Conservation (phyloP, 2,329 filamentous ascomycete genomes). For the Didymosphaeria variabile region DNA sequence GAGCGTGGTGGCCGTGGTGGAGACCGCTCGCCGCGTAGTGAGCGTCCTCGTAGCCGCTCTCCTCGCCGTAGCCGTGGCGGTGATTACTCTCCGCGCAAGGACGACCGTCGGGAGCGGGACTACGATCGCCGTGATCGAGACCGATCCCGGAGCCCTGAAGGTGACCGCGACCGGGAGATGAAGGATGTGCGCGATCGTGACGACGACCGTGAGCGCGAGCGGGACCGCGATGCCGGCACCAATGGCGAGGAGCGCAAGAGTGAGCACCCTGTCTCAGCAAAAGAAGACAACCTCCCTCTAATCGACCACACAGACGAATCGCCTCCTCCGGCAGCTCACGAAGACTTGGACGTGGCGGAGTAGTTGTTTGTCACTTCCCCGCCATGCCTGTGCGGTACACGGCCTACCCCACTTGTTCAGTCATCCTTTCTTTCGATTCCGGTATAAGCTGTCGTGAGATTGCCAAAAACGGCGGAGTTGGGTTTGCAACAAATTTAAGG, state of each 20-base stretch:
- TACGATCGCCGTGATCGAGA: constrained; percentile 65
- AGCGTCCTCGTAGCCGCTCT: constrained; percentile 53
- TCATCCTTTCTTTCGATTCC: constrained; percentile 28
- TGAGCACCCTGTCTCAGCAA: constrained; percentile 52
- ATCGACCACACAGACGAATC: constrained; percentile 69
- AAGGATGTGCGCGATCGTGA: constrained; percentile 55
- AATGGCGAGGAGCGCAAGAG: constrained; percentile 93
- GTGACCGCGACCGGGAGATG: constrained; percentile 59
- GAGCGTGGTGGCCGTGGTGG: constrained; percentile 65
- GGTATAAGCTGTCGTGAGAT: constrained; percentile 29
- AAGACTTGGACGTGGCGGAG: constrained; percentile 96
- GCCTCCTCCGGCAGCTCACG: constrained; percentile 78
- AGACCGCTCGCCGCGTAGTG: constrained; percentile 64
- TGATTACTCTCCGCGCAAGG: constrained; percentile 85
- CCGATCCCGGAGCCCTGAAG: constrained; percentile 55
- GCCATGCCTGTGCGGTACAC: constrained; percentile 22
- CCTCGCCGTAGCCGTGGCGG: constrained; percentile 64
- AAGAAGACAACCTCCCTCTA: constrained; percentile 34
- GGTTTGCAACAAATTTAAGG: constrained; percentile 34
- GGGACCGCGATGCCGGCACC: constrained; percentile 70
- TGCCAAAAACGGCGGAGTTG: constrained; percentile 32
- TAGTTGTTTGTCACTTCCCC: constrained; percentile 42
- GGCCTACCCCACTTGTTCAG: constrained; percentile 23
- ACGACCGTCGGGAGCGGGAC: constrained; percentile 77
- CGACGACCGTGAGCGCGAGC: constrained; percentile 55